phyloP scores from a whole-genome alignment of 768 basidiomycete species.

The Leccinum olivaceopallidum region DNA sequence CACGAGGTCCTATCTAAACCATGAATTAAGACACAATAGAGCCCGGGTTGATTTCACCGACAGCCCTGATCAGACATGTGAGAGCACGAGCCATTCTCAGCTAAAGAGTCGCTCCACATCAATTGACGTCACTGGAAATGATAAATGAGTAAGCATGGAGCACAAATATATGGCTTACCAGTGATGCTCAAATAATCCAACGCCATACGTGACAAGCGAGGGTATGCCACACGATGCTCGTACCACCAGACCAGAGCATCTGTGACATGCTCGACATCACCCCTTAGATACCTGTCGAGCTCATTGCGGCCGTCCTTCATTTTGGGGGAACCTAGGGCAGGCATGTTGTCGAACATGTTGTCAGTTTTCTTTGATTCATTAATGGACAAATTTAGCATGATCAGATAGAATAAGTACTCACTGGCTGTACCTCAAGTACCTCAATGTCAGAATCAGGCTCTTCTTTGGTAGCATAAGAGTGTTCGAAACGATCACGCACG shows the following conservation, averaged over 20 bases:
- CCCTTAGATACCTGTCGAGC: neutral
- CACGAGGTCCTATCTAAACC: too few relatives aligned
- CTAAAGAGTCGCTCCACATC: too few relatives aligned
- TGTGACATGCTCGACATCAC: neutral
- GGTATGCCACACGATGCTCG: too few relatives aligned
- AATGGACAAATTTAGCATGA: neutral
- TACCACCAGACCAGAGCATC: neutral
- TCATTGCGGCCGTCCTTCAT: neutral
- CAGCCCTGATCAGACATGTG: too few relatives aligned
- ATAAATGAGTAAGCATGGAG: too few relatives aligned
- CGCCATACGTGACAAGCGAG: too few relatives aligned
- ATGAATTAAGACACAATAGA: too few relatives aligned
- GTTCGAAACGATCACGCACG: neutral
- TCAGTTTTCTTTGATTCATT: neutral
- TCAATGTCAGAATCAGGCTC: neutral
- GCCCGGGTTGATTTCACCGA: too few relatives aligned
- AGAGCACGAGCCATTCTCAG: too few relatives aligned
- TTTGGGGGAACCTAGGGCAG: neutral
- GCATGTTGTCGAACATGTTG: neutral
- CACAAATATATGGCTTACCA: too few relatives aligned
- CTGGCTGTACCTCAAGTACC: neutral
- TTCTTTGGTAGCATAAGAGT: neutral
- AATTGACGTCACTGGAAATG: too few relatives aligned
- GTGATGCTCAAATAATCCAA: too few relatives aligned
- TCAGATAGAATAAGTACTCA: neutral